Evolutionary conservation across 2,329 filamentous ascomycete genomes (phyloP).

Genomic region (Xylaria hypoxylon): DNA sequence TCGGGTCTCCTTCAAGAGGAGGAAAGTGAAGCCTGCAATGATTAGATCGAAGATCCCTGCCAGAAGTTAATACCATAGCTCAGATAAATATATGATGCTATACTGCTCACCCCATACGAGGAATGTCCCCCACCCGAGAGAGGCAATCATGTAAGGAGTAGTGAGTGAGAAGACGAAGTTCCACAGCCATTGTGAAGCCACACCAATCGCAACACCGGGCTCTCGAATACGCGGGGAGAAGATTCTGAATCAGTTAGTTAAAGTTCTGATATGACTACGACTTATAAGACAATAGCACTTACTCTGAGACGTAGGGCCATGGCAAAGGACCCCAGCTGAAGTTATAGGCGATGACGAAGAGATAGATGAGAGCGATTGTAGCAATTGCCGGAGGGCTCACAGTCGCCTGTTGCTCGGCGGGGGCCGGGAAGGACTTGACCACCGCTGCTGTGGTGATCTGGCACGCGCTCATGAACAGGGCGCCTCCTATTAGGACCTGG

Average conservation of each 20-base stretch:
- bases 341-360: constrained; percentile 65
- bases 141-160: constrained; percentile 62
- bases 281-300: constrained; percentile 31
- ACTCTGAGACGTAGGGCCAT: constrained; percentile 62
- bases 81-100: background rate
- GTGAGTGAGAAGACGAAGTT: constrained; percentile 62
- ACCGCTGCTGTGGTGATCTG: constrained; percentile 59
- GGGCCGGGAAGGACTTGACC: constrained; percentile 55
- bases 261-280: background rate
- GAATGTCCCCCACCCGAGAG: constrained; percentile 61
- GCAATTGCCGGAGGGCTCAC: constrained; percentile 59
- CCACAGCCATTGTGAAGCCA: constrained; percentile 61
- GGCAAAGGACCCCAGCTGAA: constrained; percentile 63
- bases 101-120: constrained; percentile 56
- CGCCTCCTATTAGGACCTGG: constrained; percentile 57
- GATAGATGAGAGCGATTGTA: constrained; percentile 65
- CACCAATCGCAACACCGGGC: constrained; percentile 58
- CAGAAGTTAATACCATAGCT: constrained; percentile 12
- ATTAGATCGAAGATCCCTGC: constrained; percentile 55
- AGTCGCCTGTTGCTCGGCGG: constrained; percentile 40
- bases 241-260: constrained; percentile 51
- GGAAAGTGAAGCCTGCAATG: constrained; percentile 59
- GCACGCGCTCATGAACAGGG: constrained; percentile 58
- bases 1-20: constrained; percentile 75
- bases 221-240: constrained; percentile 63